phyloP scores from a whole-genome alignment of 257 asterid genomes.

The Pogostemon cablin region DNA sequence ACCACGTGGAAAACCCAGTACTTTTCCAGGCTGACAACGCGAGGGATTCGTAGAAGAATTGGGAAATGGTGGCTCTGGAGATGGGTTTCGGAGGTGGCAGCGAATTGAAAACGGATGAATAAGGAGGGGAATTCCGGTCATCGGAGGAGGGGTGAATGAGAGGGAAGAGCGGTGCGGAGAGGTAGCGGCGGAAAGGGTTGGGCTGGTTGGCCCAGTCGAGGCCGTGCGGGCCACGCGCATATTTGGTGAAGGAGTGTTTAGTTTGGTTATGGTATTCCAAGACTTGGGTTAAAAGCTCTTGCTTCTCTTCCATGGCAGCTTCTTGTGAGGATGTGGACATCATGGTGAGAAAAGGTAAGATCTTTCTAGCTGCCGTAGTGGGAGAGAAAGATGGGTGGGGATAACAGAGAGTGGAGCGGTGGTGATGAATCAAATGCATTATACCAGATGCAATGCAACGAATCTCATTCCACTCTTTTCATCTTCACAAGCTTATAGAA shows the following conservation, averaged over 20 bases:
- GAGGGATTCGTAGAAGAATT: slow-evolving; percentile 62
- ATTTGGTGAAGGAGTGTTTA: slow-evolving; percentile 67
- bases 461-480: background rate
- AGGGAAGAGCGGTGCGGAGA: slow-evolving; percentile 61
- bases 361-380: slow-evolving; percentile 37
- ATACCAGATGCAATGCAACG: background rate
- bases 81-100: slow-evolving; percentile 62
- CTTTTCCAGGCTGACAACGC: slow-evolving; percentile 93
- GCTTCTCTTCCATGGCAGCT: slow-evolving; percentile 34
- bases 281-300: slow-evolving; percentile 46
- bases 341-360: slow-evolving; percentile 49
- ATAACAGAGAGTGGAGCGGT: slow-evolving; percentile 33
- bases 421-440: slow-evolving; percentile 44
- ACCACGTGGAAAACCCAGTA: slow-evolving; percentile 83
- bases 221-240: slow-evolving; percentile 84
- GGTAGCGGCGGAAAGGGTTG: slow-evolving; percentile 93
- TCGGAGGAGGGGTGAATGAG: slow-evolving; percentile 57
- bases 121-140: slow-evolving; percentile 43
- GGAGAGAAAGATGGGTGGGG: slow-evolving; percentile 35
- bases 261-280: slow-evolving; percentile 79
- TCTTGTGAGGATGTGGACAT: slow-evolving; percentile 62
- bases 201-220: slow-evolving; percentile 99
- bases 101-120: slow-evolving; percentile 51
- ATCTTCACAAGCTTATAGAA: slow-evolving; percentile 34
- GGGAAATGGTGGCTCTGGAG: slow-evolving; percentile 61